Conservation (phyloP, 2,329 filamentous ascomycete species). For the Arthrobotrys pseudoclavata region DNA sequence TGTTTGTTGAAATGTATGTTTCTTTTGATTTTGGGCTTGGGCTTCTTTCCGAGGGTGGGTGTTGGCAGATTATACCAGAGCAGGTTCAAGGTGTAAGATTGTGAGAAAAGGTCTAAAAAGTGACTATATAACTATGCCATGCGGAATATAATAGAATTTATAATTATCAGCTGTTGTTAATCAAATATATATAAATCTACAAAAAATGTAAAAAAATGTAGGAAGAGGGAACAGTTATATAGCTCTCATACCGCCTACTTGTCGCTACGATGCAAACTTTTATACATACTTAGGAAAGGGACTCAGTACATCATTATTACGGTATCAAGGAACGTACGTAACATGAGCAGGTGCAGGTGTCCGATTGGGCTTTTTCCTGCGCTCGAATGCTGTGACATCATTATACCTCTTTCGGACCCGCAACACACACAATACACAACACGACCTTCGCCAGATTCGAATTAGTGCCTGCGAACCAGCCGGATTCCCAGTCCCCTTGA, state of each 20-base stretch:
- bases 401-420: background rate
- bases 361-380: background rate
- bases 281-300: conserved; percentile 21
- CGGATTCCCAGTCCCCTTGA: conserved; percentile 19
- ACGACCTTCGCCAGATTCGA: background rate
- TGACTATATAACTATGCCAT: no score
- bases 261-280: background rate
- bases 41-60: background rate
- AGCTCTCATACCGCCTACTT: background rate
- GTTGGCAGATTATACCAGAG: background rate
- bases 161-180: no score
- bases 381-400: background rate
- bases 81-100: no score
- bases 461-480: conserved; percentile 14
- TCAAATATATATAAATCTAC: no score
- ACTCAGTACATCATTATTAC: conserved; percentile 25
- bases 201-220: no score
- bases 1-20: conserved; percentile 1
- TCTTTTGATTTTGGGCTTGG: conserved; percentile 1
- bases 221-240: background rate
- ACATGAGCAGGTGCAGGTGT: background rate
- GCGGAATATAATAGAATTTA: background rate
- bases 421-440: conserved; percentile 3
- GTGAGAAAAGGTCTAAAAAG: background rate
- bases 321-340: conserved; percentile 3